These are phyloP conservation scores for Mucor plumbeus DNA, from an alignment of 371 early-diverging fungal species.

Conservation along the genomic window DNA sequence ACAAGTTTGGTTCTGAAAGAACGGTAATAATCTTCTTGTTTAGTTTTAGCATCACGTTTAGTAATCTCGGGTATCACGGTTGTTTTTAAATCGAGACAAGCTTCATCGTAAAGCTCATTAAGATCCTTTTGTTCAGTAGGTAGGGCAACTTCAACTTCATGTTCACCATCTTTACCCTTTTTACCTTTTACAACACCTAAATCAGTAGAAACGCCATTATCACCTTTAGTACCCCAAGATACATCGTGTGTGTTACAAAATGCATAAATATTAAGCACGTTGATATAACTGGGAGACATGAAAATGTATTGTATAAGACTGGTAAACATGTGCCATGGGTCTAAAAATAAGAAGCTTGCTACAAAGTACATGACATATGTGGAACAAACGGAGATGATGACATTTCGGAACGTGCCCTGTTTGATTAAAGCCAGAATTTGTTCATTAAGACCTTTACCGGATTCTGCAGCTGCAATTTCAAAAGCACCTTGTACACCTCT, in stretches of 20 bases:
- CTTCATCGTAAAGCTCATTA: slow-evolving; percentile 73
- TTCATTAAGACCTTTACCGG: slow-evolving; percentile 10
- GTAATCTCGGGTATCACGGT: slow-evolving; percentile 55
- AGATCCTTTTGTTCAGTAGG: slow-evolving; percentile 81
- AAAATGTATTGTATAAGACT: slow-evolving; percentile 86
- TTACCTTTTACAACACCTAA: slow-evolving; percentile 50
- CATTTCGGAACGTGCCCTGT: slow-evolving; percentile 57
- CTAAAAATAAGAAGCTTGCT: slow-evolving; percentile 67
- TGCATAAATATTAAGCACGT: slow-evolving; percentile 92
- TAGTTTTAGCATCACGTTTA: slow-evolving; percentile 72
- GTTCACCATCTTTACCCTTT: slow-evolving; percentile 40
- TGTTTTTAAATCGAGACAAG: slow-evolving; percentile 53
- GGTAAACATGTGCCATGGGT: slow-evolving; percentile 95
- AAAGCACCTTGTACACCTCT: slow-evolving; percentile 45
- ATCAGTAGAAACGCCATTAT: slow-evolving; percentile 53
- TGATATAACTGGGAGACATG: slow-evolving; percentile 82
- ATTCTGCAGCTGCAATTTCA: slow-evolving; percentile 19
- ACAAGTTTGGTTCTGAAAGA: slow-evolving; percentile 83
- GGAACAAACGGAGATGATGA: slow-evolving; percentile 64
- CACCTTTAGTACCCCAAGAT: slow-evolving; percentile 95
- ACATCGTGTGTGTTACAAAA: slow-evolving; percentile 95
- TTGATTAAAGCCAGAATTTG: slow-evolving; percentile 26
- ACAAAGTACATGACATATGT: slow-evolving; percentile 74
- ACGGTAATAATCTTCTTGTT: slow-evolving; percentile 86
- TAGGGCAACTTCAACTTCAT: slow-evolving; percentile 63